A percentile compares a stretch with the other conserved stretches of the same genome.
These are phyloP conservation scores for Acer yangbiense DNA, from an alignment of 345 rosid species.

Conservation along the genomic window DNA sequence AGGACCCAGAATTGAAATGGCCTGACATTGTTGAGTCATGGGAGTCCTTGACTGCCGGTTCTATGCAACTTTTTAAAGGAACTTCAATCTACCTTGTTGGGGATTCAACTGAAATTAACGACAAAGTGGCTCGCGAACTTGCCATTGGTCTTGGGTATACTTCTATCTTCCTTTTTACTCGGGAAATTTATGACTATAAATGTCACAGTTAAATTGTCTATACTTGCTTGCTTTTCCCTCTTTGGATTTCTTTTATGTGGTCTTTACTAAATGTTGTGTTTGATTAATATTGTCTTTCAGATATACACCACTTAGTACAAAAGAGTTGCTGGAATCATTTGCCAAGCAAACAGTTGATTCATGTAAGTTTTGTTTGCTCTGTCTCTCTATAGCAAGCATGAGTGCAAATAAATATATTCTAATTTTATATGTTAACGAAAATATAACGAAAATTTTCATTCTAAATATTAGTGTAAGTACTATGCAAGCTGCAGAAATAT, in stretches of 20 bases:
- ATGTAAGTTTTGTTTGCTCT: conserved; percentile 53
- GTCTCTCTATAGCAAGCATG: not conserved
- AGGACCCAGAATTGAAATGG: conserved; percentile 81
- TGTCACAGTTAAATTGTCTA: no score
- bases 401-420: not conserved
- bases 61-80: conserved; percentile 80
- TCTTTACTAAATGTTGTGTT: conserved; percentile 9
- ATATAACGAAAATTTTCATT: not conserved
- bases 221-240: not conserved
- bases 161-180: not conserved
- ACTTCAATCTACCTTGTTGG: conserved; percentile 77
- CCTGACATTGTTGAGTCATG: conserved; percentile 88
- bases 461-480: not conserved
- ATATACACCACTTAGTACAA: conserved; percentile 77
- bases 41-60: conserved; percentile 81
- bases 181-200: no score
- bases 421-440: not conserved
- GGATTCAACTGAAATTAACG: conserved; percentile 73
- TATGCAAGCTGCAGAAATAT: not conserved
- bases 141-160: conserved; percentile 82
- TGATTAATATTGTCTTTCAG: conserved; percentile 38
- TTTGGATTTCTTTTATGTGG: conserved; percentile 8
- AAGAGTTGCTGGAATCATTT: conserved; percentile 73
- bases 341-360: conserved; percentile 77
- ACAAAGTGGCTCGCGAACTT: conserved; percentile 73